These are phyloP conservation scores for Trametopsis cervina DNA, from an alignment of 768 basidiomycete species.

Conservation along the genomic window DNA sequence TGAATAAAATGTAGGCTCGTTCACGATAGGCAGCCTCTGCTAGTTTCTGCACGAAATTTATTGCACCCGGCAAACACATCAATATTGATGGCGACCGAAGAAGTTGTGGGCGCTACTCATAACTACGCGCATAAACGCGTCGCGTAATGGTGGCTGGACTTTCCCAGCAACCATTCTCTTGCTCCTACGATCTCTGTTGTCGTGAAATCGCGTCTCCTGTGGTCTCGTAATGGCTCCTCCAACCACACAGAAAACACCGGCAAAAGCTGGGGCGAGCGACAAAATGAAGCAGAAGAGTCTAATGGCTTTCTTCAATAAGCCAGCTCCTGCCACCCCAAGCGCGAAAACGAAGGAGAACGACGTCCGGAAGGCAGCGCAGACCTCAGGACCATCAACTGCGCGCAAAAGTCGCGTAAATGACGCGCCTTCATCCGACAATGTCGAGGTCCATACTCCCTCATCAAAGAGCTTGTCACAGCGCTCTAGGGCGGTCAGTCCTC, in stretches of 20 bases:
- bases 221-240: background rate
- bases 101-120: no score
- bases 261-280: constrained; percentile 6
- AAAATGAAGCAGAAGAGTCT: constrained; percentile 66
- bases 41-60: no score
- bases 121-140: no score
- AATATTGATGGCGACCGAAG: no score
- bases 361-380: background rate
- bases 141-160: no score
- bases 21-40: no score
- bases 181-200: no score
- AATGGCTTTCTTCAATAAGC: constrained; percentile 53
- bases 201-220: no score
- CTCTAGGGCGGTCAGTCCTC: constrained; percentile 31
- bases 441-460: constrained; percentile 14
- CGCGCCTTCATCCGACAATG: constrained; percentile 14
- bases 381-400: background rate
- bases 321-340: constrained; percentile 3
- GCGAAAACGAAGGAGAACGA: background rate
- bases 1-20: no score
- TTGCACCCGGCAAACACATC: no score
- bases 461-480: constrained; percentile 25
- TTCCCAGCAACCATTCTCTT: no score
- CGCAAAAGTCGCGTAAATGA: constrained; percentile 10
- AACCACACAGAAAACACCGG: constrained; percentile 1